These are phyloP conservation scores for Bipolaris victoriae DNA, from an alignment of 2,329 filamentous ascomycete genomes.

Conservation along the genomic window DNA sequence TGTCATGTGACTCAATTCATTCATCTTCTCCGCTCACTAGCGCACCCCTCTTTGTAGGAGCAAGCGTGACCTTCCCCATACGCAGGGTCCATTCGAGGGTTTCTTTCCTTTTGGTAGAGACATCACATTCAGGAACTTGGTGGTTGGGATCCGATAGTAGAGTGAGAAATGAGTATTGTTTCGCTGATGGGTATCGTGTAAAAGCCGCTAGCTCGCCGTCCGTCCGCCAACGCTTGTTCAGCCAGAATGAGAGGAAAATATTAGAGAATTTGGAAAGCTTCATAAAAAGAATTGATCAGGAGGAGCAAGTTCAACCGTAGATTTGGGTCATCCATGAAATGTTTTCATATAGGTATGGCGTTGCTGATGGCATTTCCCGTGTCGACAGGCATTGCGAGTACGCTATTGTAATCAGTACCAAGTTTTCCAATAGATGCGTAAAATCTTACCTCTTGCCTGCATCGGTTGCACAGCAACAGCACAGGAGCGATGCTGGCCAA, in stretches of 20 bases:
- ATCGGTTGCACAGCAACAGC: slow-evolving; percentile 63
- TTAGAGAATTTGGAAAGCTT: neutral
- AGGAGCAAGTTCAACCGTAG: neutral
- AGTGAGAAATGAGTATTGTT: slow-evolving; percentile 15
- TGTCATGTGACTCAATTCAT: too few relatives aligned
- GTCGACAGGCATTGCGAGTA: slow-evolving; percentile 60
- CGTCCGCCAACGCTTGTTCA: neutral
- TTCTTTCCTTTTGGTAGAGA: too few relatives aligned
- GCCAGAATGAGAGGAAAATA: neutral
- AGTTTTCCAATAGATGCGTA: neutral
- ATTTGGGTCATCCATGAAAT: neutral
- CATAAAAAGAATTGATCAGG: neutral
- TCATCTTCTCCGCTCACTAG: too few relatives aligned
- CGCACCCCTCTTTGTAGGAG: too few relatives aligned
- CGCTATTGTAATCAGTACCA: slow-evolving; percentile 46
- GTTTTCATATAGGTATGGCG: slow-evolving; percentile 52
- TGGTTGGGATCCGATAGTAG: neutral
- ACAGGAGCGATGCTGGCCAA: slow-evolving; percentile 62
- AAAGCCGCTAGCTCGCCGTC: slow-evolving; percentile 4
- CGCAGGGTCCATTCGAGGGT: neutral
- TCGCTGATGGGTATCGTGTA: slow-evolving; percentile 7
- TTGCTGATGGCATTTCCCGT: slow-evolving; percentile 58
- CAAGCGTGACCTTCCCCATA: too few relatives aligned
- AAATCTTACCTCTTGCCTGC: slow-evolving; percentile 58
- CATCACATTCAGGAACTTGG: slow-evolving; percentile 6